phyloP scores from a whole-genome alignment of 2,329 filamentous ascomycete species.

The Aspergillus vadensis region DNA sequence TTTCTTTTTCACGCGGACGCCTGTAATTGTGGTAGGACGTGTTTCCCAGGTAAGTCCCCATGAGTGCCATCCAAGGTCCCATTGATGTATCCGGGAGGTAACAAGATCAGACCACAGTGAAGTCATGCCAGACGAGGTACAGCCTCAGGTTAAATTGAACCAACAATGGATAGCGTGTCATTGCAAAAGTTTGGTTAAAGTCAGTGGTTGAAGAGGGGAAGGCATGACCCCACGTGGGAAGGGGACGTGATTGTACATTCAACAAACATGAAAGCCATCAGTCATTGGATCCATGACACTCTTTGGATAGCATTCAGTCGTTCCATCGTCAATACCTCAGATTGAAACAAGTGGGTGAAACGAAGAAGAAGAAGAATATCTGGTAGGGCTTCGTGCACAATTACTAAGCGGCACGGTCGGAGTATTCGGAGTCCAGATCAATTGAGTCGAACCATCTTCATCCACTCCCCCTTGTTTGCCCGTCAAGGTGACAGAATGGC shows the following conservation, averaged over 20 bases:
- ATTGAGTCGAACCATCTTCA: not conserved
- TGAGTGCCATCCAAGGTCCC: too few species aligned
- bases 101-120: too few species aligned
- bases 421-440: not conserved
- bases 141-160: too few species aligned
- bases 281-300: too few species aligned
- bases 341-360: not conserved
- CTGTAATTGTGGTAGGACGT: too few species aligned
- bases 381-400: not conserved
- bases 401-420: not conserved
- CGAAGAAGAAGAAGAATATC: not conserved
- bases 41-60: too few species aligned
- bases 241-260: not conserved
- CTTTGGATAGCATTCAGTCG: not conserved
- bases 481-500: not conserved
- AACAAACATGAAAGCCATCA: not conserved
- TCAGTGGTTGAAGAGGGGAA: not conserved
- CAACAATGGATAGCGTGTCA: not conserved
- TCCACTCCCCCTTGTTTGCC: not conserved
- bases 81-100: too few species aligned
- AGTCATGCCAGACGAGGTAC: too few species aligned
- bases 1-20: too few species aligned
- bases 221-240: not conserved
- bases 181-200: not conserved
- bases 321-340: not conserved